Evolutionary conservation across 2,329 filamentous ascomycete species (phyloP), one percentile per base, ranked within the genome.

Genomic region (Chaetomiaceae sp.): DNA sequence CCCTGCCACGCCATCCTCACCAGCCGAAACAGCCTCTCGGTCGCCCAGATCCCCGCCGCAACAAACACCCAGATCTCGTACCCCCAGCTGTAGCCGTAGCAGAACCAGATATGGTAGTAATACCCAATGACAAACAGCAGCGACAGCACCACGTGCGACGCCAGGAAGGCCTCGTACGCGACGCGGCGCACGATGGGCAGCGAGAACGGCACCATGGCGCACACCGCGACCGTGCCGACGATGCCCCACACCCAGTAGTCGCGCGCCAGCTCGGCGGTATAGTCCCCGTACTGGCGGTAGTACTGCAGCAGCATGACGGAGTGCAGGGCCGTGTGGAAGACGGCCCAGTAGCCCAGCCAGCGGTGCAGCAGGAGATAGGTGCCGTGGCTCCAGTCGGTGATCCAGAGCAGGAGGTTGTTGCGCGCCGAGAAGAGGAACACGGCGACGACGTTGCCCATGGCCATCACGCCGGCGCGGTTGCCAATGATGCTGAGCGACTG

Each of bases 181-280:
- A 55, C 61, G 32, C 64, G 66, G 14, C 75, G 69, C 16, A 76
- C 36, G 1, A 65, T 64, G 9, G 73, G 59, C 1, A 62, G 41
- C 0, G 66, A 65, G 7, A 60, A 54, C 2, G 64, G 63, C 7
- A 63, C 51, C 10, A 71, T 61, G 1, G 65, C 47, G 2, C 47
- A 48, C 2, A 57, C 62, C 1, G 65, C 65, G 0, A 73, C 49
- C 0, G 72, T 75, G 1, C 62, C 73, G 2, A 73, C 64, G 34
- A 71, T 67, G 0, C 74, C 75, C 69, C 69, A 75, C n/a, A 65
- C 61, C 73, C 73, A 77, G 53, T 74, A 77, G 10, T 54, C 51
- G 6, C 59, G 53, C 1, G 51, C 47, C 1, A 64, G 16, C 37
- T 70, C 65, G 5, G 56, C 45, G 21, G 25, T 16, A 14, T 56